Conservation (phyloP, 768 basidiomycete species). For the Podaxis sp. region DNA sequence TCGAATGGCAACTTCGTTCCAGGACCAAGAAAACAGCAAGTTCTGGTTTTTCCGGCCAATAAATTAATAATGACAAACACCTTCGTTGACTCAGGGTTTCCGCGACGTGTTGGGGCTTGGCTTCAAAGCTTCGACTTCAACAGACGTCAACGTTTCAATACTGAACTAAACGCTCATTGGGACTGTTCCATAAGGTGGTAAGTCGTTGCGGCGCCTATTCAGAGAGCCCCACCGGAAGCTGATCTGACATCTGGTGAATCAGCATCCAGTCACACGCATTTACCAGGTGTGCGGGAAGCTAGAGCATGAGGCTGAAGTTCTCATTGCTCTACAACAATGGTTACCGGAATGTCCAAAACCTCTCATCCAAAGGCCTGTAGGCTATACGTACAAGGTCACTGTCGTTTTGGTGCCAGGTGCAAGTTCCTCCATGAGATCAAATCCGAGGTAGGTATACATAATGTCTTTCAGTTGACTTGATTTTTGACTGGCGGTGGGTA, state of each 20-base stretch:
- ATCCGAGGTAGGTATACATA: neutral
- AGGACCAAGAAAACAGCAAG: too few species aligned
- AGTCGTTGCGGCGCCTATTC: too few species aligned
- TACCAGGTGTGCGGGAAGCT: neutral
- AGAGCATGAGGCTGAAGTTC: neutral
- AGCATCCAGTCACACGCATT: neutral
- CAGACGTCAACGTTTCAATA: too few species aligned
- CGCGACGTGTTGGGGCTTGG: too few species aligned
- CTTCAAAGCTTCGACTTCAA: too few species aligned
- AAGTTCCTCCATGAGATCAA: slow-evolving; percentile 4
- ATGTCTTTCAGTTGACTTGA: neutral
- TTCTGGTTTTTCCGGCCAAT: too few species aligned
- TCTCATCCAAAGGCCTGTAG: neutral
- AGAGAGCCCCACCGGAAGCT: neutral
- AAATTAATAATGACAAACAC: too few species aligned
- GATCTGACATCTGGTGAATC: neutral
- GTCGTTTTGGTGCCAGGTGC: slow-evolving; percentile 10
- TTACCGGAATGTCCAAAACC: neutral
- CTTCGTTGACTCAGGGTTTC: too few species aligned
- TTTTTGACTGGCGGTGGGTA: neutral
- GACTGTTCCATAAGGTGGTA: too few species aligned
- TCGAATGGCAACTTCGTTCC: too few species aligned
- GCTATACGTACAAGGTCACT: neutral
- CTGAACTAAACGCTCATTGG: too few species aligned
- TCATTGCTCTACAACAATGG: slow-evolving; percentile 15